A percentile compares a stretch with the other conserved stretches of the same genome.
Conservation (phyloP, 805 yeast genomes). For the Candida insectalens region DNA sequence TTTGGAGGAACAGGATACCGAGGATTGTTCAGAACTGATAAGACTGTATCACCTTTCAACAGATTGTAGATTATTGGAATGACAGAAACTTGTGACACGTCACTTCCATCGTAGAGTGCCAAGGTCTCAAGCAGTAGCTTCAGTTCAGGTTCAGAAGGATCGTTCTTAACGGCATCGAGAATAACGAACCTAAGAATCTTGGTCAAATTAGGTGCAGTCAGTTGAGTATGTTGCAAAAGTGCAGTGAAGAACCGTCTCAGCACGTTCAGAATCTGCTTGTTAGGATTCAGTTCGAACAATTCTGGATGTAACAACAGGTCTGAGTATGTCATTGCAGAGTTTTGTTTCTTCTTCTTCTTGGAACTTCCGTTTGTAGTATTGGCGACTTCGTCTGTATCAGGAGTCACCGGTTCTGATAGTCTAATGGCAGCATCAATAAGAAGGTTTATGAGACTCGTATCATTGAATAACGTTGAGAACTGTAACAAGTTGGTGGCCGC, state of each 20-base stretch:
- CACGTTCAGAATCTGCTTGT: slow-evolving; percentile 23
- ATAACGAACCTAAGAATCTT: slow-evolving; percentile 41
- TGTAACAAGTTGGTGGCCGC: slow-evolving; percentile 18
- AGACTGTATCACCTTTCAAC: slow-evolving; percentile 36
- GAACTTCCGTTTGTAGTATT: not conserved
- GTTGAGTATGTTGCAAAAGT: slow-evolving; percentile 35
- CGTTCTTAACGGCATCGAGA: slow-evolving; percentile 25
- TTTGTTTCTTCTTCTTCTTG: slow-evolving; percentile 22
- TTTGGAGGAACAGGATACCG: slow-evolving; percentile 48
- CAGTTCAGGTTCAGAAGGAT: slow-evolving; percentile 14
- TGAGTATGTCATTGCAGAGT: slow-evolving; percentile 44
- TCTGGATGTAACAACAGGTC: slow-evolving; percentile 62
- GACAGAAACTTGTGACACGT: slow-evolving; percentile 45
- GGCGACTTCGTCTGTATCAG: slow-evolving; percentile 9
- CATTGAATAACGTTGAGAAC: slow-evolving; percentile 25
- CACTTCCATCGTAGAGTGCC: slow-evolving; percentile 58
- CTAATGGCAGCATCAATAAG: slow-evolving; percentile 48
- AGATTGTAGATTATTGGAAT: slow-evolving; percentile 60
- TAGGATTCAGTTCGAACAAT: slow-evolving; percentile 36
- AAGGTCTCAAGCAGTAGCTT: slow-evolving; percentile 41
- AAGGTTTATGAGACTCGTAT: slow-evolving; percentile 42
- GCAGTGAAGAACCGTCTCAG: slow-evolving; percentile 39
- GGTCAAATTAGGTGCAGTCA: slow-evolving; percentile 57
- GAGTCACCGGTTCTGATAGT: slow-evolving; percentile 30
- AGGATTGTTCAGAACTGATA: slow-evolving; percentile 63